These are phyloP conservation scores for Pseudogymnoascus sp. DNA, from an alignment of 2,329 filamentous ascomycete species.

Conservation along the genomic window DNA sequence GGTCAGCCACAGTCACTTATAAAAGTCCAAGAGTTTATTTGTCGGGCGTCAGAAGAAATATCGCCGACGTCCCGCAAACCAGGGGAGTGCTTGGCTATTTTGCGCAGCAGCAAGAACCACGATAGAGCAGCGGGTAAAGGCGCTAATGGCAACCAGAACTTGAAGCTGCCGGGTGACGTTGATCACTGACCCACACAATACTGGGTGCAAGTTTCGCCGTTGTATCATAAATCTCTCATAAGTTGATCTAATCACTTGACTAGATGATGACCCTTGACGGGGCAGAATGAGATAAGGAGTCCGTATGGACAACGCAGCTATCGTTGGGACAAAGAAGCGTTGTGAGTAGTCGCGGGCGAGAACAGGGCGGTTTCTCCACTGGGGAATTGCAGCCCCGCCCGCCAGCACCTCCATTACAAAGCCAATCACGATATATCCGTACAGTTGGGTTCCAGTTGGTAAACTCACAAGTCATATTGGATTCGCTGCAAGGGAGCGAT, in stretches of 20 bases:
- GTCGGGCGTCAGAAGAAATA: not conserved
- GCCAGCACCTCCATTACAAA: not conserved
- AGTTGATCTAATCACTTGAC: not conserved
- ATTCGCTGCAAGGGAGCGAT: conserved; percentile 6
- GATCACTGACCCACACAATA: not conserved
- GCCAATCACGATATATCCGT: conserved; percentile 4
- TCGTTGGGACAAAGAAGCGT: not conserved
- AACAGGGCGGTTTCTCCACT: not conserved
- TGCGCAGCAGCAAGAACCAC: not conserved
- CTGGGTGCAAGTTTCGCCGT: not conserved
- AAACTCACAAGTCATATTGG: not conserved
- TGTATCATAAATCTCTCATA: conserved; percentile 6
- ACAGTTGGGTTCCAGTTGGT: not conserved
- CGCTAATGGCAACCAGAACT: conserved; percentile 2
- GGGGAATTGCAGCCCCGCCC: not conserved
- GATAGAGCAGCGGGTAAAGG: conserved; percentile 1
- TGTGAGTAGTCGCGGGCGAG: not conserved
- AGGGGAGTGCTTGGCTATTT: conserved; percentile 1
- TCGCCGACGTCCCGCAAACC: not conserved
- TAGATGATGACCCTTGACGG: not conserved
- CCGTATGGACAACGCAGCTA: not conserved
- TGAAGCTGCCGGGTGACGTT: not conserved
- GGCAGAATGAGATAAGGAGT: not conserved
- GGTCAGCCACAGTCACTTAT: not conserved
- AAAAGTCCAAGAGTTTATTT: not conserved